Percentiles rank a stretch among this genome's conserved stretches.
Conservation (phyloP, 192 early-diverging fungal species). For the Coemansia sp. region DNA sequence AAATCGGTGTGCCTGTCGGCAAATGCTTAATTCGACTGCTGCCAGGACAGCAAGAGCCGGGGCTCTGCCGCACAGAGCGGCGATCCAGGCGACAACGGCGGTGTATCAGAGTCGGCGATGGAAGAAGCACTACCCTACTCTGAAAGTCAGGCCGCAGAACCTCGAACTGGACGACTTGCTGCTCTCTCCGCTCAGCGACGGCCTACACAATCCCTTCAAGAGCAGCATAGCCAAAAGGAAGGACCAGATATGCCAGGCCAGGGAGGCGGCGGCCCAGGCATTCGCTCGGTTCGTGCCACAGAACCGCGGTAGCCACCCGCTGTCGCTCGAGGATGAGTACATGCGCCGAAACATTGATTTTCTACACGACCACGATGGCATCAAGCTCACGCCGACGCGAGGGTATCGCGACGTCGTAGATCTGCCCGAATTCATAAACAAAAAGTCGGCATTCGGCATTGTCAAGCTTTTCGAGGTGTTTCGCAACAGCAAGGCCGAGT, state of each 20-base stretch:
- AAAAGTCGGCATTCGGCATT: slow-evolving; percentile 8
- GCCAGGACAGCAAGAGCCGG: neutral
- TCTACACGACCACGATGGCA: slow-evolving; percentile 16
- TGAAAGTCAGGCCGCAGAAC: slow-evolving; percentile 1
- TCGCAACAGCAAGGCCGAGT: slow-evolving; percentile 3
- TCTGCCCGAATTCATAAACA: neutral
- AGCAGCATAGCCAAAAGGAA: neutral
- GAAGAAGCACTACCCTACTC: neutral
- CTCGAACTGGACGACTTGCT: slow-evolving; percentile 7
- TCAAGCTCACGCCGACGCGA: slow-evolving; percentile 32
- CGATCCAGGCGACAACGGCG: neutral
- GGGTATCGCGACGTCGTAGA: neutral
- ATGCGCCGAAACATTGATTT: slow-evolving; percentile 10
- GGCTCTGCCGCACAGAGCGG: neutral
- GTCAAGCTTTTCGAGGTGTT: slow-evolving; percentile 12
- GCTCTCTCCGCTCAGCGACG: neutral
- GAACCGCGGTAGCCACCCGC: slow-evolving; percentile 17
- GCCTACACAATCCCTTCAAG: slow-evolving; percentile 43
- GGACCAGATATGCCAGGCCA: neutral
- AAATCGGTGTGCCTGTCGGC: neutral
- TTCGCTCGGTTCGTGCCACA: slow-evolving; percentile 1
- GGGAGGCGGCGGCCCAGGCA: neutral
- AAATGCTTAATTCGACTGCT: slow-evolving; percentile 8
- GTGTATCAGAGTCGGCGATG: slow-evolving; percentile 26
- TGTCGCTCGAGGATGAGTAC: slow-evolving; percentile 19